Base-by-base conservation (phyloP, 129 eudicot species). In the Smallanthus sonchifolius region DNA sequence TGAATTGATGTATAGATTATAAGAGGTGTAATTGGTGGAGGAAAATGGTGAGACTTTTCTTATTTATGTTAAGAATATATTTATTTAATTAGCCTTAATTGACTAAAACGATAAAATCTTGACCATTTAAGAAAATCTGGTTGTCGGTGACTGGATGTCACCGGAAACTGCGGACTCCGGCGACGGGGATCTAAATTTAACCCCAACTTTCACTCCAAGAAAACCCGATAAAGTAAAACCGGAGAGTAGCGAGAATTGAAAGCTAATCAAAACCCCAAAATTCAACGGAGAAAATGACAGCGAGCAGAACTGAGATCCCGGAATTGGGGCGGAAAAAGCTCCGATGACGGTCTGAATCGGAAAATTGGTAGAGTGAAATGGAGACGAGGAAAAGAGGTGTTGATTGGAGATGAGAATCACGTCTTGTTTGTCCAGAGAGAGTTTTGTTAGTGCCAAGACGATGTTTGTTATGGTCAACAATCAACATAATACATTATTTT, bases 231-330 rank as follows among this genome's bases (percentile, higher is more conserved):
- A 47, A 48, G 32, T 64, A 30, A 65, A 69, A 19, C 38, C 40
- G 13, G 66, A 34, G 35, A 65, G 63, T 57, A 37, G 70, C 71
- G 62, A 71, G 47, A 38, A 81, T 70, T 84, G 36, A 59, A 81
- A 77, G 88, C 34, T 55, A 81, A 85, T 9, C 88, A 77, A 76
- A 77, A 47, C 84, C 77, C 76, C 35, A 55, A 74, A 82, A 57
- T 76, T 71, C 67, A 49, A 37, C 16, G 47, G 19, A 47, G 74
- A 86, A 79, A 79, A 79, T 47, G 83, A 80, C 83, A 69, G 14
- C 10, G 0, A 37, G 32, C 24, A 16, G 47, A 69, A 44, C 28
- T 11, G 40, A 11, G 40, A 43, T 6, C 16, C 47, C 2, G 65
- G 47, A 69, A 45, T 60, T 45, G 49, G 16, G 69, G 52, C 52